A percentile compares a stretch with the other conserved stretches of the same genome.
phyloP scores from a whole-genome alignment of 1,284 basidiomycete species.

The Vanrija sp. region DNA sequence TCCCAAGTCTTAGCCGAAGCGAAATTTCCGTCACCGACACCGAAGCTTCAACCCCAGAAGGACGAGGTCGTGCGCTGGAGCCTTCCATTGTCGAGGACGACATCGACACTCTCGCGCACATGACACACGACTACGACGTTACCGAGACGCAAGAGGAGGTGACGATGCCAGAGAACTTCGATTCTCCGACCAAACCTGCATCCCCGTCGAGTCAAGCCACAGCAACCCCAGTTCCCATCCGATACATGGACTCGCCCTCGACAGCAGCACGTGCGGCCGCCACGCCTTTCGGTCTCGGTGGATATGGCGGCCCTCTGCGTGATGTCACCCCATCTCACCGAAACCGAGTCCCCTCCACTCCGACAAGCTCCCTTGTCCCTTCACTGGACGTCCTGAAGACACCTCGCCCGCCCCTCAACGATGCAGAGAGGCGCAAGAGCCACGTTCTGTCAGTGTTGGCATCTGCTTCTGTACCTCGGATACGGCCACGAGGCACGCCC shows the following conservation, averaged over 20 bases:
- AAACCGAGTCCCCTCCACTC: conserved; percentile 22
- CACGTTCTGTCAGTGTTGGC: conserved; percentile 40
- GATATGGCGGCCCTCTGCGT: conserved; percentile 10
- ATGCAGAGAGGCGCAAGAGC: conserved; percentile 35
- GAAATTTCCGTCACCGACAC: conserved; percentile 35
- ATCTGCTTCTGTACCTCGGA: conserved; percentile 25
- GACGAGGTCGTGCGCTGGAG: conserved; percentile 15
- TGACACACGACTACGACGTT: conserved; percentile 1
- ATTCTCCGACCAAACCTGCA: not conserved
- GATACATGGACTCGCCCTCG: conserved; percentile 16
- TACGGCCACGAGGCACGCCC: conserved; percentile 29
- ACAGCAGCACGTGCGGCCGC: conserved; percentile 16
- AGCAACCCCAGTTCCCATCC: conserved; percentile 9
- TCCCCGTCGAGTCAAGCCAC: not conserved
- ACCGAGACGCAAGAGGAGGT: not conserved
- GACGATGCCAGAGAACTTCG: not conserved
- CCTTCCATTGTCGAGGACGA: conserved; percentile 1
- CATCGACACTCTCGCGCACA: not conserved
- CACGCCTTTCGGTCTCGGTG: conserved; percentile 6
- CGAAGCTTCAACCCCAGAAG: conserved; percentile 41
- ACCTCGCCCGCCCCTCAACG: conserved; percentile 34
- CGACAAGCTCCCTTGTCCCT: conserved; percentile 14
- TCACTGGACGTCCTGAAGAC: conserved; percentile 15
- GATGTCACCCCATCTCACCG: conserved; percentile 29
- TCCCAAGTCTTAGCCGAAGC: conserved; percentile 43